Evolutionary conservation across 768 basidiomycete genomes (phyloP).

Genomic region (Trametes gibbosa): DNA sequence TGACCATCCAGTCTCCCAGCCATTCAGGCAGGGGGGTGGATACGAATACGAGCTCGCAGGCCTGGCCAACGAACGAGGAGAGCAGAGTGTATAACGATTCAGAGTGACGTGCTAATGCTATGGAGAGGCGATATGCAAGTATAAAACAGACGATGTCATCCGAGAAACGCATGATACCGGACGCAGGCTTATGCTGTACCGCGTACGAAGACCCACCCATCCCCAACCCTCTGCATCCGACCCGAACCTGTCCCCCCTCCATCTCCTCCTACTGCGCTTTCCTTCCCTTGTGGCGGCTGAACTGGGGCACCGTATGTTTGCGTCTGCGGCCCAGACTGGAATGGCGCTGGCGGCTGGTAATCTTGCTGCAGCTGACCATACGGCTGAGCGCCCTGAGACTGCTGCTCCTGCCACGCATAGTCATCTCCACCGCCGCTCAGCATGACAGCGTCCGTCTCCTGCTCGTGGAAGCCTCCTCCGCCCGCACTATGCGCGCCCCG

Average conservation of each 20-base stretch:
- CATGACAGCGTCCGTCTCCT: slow-evolving; percentile 55
- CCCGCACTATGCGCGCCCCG: slow-evolving; percentile 40
- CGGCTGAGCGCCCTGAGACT: not conserved
- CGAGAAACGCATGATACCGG: not conserved
- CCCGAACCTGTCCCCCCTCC: slow-evolving; percentile 15
- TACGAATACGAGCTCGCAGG: slow-evolving; percentile 47
- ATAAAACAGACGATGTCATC: not conserved
- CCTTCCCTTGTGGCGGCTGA: not conserved
- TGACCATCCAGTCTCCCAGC: slow-evolving; percentile 21
- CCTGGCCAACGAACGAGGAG: slow-evolving; percentile 21
- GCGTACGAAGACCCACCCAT: slow-evolving; percentile 70
- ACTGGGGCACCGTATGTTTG: not conserved
- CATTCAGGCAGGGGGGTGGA: slow-evolving; percentile 16
- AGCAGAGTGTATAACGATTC: slow-evolving; percentile 22
- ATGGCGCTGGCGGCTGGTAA: not conserved
- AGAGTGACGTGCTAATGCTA: slow-evolving; percentile 3
- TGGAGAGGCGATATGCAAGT: slow-evolving; percentile 8
- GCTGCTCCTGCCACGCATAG: slow-evolving; percentile 15
- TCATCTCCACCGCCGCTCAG: slow-evolving; percentile 42
- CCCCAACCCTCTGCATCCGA: slow-evolving; percentile 67
- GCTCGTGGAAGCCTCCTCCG: slow-evolving; percentile 31
- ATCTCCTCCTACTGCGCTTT: not conserved
- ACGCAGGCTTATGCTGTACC: slow-evolving; percentile 13
- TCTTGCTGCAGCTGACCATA: not conserved
- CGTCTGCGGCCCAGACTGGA: not conserved